Evolutionary conservation across 2,329 filamentous ascomycete genomes (phyloP), one percentile per base, ranked within the genome.

Genomic region (Trichoderma atrobrunneum): DNA sequence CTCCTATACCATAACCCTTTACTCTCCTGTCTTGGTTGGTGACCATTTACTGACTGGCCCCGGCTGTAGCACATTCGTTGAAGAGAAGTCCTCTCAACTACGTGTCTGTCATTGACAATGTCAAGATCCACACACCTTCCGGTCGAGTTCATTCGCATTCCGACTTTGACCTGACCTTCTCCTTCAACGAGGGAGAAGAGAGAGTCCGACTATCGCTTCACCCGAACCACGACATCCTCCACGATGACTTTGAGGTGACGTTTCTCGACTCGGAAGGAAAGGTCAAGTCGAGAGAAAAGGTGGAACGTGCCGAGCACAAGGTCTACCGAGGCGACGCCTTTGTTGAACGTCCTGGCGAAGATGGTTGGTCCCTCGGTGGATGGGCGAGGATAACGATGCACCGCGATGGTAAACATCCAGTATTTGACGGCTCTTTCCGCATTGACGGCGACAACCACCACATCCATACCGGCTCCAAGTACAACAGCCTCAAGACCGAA

Each of bases 381-480:
- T 98, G 93, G 93, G 93, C 95, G 57, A 88, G 96, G 72, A 90
- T 98, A 74, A 89, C 91, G 62, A 85, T 99, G 12, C 87, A 89
- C 76, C 86, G 87, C 74, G 96, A 99, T 82, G 96, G 96, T 3
- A 81, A 85, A 56, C 79, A 88, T 18, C 96, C 96, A 26, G 81
- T 97, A 34, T 99, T 99, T 76, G 93, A 98, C 81, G 96, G 96
- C 68, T 92, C 92, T 3, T 98, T 98, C 80, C 90, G 91, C 39
- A 83, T 98, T 48, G 85, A 92, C 78, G 90, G 92, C 71, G 90
- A 97, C 78, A 90, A 95, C 76, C 94, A 99, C 81, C 94, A 98
- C 80, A 86, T 99, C 66, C 92, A 97, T 78, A 89, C 93, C 32
- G 88, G 88, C 74, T 87, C 87, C 32, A 91, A 90, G 74, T 99